Percentiles rank a stretch among this genome's conserved stretches.
Evolutionary conservation across 2,329 filamentous ascomycete genomes (phyloP).

Genomic region (Aspergillus caelatus): DNA sequence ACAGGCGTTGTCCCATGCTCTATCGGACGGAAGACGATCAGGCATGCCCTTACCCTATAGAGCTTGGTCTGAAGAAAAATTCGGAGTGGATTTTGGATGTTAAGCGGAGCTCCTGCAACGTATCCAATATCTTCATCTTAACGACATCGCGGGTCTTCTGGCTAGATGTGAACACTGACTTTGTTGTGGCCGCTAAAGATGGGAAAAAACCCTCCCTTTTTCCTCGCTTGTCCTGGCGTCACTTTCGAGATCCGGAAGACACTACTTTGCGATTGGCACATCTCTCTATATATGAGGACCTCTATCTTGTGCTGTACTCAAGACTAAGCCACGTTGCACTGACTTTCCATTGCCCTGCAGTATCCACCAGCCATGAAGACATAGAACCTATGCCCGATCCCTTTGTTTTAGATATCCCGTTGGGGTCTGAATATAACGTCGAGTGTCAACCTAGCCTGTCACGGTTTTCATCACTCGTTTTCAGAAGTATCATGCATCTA

Average conservation of each 20-base stretch:
- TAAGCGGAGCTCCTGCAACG: conserved; percentile 44
- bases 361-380: conserved; percentile 24
- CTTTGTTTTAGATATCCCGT: conserved; percentile 34
- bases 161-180: conserved; percentile 41
- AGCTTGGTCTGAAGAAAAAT: conserved; percentile 38
- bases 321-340: conserved; percentile 37
- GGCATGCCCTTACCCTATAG: conserved; percentile 32
- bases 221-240: conserved; percentile 52
- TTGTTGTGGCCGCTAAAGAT: conserved; percentile 22
- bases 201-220: conserved; percentile 33
- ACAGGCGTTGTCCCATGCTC: conserved; percentile 46
- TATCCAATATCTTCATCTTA: conserved; percentile 54
- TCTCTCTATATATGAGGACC: conserved; percentile 34
- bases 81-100: conserved; percentile 61
- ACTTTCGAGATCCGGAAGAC: conserved; percentile 59
- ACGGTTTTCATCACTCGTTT: conserved; percentile 36
- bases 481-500: conserved; percentile 34
- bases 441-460: conserved; percentile 11
- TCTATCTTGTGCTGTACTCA: conserved; percentile 46
- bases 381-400: conserved; percentile 35
- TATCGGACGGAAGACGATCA: conserved; percentile 35
- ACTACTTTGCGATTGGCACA: conserved; percentile 49
- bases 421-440: conserved; percentile 12
- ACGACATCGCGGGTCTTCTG: conserved; percentile 56
- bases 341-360: conserved; percentile 34